Base-by-base conservation (phyloP, 225 moss, liverwort and hornwort species). In the Climacium dendroides region DNA sequence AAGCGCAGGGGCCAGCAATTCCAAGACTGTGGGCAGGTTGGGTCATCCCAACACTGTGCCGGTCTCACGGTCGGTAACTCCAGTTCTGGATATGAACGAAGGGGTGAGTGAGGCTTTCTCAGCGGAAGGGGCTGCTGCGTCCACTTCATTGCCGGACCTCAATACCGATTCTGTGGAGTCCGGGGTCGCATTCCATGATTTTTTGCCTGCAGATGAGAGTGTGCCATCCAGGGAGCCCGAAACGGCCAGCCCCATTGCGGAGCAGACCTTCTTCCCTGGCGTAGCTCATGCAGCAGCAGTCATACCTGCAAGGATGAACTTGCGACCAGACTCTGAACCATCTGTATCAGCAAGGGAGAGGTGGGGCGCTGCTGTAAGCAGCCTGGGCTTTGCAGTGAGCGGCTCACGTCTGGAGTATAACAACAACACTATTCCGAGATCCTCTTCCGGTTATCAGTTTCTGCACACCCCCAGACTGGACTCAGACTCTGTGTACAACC, bases 1-100 rank as follows among this genome's bases (percentile, higher is more conserved):
- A 84, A 94, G 94, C 76, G 94, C 90, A 75, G 94, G 91, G 65
- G 94, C 91, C 61, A 94, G 94, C 86, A 94, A 92, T 84, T 94
- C 94, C 70, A 86, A 91, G 83, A 89, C 77, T 71, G 87, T 92
- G 64, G 89, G 88, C 75, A 89, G 87, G 86, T 45, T 87, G 74
- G 88, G 52, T 32, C 92, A 90, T 62, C 83, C 90, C 28, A 88
- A 88, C 41, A 89, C 90, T 17, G 79, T 90, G 58, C 92, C 89
- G 22, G 82, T 87, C 37, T 92, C 94, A 19, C 89, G 91, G 39
- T 92, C 94, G 11, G 87, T 91, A 54, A 91, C 94, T 57, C 94
- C 94, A 53, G 91, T 90, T 65, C 72, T 93, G 86, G 94, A 94
- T 72, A 94, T 91, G 91, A 94, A 94, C 43, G 94, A 93, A 93